These are phyloP conservation scores for Stachybotrys elegans DNA, from an alignment of 2,329 filamentous ascomycete species.

Conservation along the genomic window DNA sequence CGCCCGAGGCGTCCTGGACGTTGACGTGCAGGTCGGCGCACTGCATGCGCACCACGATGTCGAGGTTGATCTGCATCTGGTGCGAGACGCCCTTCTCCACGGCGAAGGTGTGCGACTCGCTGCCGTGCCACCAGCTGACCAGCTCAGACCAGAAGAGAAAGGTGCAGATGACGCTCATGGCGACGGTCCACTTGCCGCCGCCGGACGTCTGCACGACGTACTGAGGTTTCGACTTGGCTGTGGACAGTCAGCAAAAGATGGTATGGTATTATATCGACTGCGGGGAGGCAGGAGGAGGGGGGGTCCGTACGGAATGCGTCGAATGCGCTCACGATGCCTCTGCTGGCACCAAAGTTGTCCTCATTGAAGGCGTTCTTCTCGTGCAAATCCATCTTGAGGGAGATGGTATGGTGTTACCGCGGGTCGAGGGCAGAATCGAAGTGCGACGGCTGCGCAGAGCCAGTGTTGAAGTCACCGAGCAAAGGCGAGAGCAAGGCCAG, in stretches of 20 bases:
- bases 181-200: constrained; percentile 90
- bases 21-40: constrained; percentile 91
- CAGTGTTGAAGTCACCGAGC: too few relatives aligned
- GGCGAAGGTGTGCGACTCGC: constrained; percentile 82
- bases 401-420: too few relatives aligned
- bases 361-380: constrained; percentile 64
- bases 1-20: constrained; percentile 91
- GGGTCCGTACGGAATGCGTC: constrained; percentile 82
- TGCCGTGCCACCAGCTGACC: constrained; percentile 74
- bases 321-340: constrained; percentile 74
- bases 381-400: constrained; percentile 68
- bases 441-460: too few relatives aligned
- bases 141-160: constrained; percentile 76
- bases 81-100: constrained; percentile 90
- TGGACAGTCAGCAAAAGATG: constrained; percentile 9
- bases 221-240: constrained; percentile 92
- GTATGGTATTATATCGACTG: neutral
- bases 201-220: constrained; percentile 80
- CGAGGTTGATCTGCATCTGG: constrained; percentile 88
- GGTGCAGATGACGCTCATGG: constrained; percentile 69
- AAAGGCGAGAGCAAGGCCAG: too few relatives aligned
- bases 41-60: constrained; percentile 85
- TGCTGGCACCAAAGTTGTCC: constrained; percentile 71
- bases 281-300: too few relatives aligned
- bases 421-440: too few relatives aligned